phyloP scores from a whole-genome alignment of 441 rosid species.

The Adansonia rubrostipa region DNA sequence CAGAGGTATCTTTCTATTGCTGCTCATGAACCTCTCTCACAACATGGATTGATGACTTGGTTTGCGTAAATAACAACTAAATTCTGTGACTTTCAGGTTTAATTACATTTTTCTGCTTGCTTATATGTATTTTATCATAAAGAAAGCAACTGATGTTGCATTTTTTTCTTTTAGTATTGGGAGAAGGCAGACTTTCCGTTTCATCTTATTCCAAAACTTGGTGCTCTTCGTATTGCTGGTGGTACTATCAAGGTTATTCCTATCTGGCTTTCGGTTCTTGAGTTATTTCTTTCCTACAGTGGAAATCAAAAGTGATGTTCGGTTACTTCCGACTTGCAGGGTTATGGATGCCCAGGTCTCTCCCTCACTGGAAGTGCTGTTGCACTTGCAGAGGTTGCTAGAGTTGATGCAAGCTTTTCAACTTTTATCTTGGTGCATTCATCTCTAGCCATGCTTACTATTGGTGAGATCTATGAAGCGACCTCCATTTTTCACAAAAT shows the following conservation, averaged over 20 bases:
- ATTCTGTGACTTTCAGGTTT: not conserved
- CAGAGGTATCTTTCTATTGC: constrained; percentile 48
- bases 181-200: constrained; percentile 97
- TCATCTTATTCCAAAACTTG: constrained; percentile 76
- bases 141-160: constrained; percentile 13
- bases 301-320: constrained; percentile 24
- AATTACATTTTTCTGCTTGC: too few relatives aligned
- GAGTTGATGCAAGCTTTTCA: constrained; percentile 95
- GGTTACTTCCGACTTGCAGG: constrained; percentile 49
- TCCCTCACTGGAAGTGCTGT: constrained; percentile 70
- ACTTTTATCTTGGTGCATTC: constrained; percentile 84
- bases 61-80: not conserved
- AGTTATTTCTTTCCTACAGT: constrained; percentile 11
- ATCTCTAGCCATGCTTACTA: constrained; percentile 86
- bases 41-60: constrained; percentile 1
- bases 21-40: constrained; percentile 6
- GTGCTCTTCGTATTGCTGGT: constrained; percentile 63
- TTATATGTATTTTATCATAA: constrained; percentile 17
- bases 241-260: constrained; percentile 79
- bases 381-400: constrained; percentile 73
- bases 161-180: constrained; percentile 68
- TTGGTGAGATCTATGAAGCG: constrained; percentile 52
- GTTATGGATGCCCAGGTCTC: constrained; percentile 93
- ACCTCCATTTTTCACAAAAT: not conserved
- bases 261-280: not conserved